Conservation (phyloP, 2,329 filamentous ascomycete species). For the Hypoxylon sp. region DNA sequence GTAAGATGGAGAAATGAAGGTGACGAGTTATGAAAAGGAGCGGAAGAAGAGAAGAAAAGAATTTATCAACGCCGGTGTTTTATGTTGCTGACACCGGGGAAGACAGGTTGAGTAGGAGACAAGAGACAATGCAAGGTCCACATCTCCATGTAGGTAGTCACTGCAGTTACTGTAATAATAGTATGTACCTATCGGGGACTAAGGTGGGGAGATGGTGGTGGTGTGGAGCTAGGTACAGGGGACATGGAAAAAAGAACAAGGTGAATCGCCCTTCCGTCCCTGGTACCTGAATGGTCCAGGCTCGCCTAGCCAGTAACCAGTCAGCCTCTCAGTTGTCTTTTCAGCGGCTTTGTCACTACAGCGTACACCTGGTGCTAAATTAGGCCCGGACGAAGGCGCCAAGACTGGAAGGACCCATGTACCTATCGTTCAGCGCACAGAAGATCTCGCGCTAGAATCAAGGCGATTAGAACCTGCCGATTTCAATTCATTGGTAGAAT, state of each 20-base stretch:
- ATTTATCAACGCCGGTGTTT: constrained; percentile 26
- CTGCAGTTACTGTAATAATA: neutral
- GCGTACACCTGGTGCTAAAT: constrained; percentile 17
- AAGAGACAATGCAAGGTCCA: too few species aligned
- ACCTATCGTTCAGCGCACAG: constrained; percentile 3
- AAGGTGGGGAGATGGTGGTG: constrained; percentile 22
- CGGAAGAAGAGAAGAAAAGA: constrained; percentile 26
- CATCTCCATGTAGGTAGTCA: too few species aligned
- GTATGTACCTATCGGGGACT: constrained; percentile 21
- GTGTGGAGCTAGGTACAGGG: constrained; percentile 14
- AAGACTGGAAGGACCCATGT: constrained; percentile 23
- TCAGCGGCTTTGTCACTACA: constrained; percentile 6
- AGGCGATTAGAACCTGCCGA: constrained; percentile 3
- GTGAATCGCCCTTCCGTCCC: constrained; percentile 8
- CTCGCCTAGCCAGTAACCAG: constrained; percentile 14
- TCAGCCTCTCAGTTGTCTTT: neutral
- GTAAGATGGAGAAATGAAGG: constrained; percentile 22
- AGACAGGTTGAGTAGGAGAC: constrained; percentile 1
- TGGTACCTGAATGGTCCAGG: neutral
- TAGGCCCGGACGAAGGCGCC: constrained; percentile 21
- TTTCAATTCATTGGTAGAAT: neutral
- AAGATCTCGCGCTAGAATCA: constrained; percentile 14
- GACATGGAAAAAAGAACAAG: constrained; percentile 8
- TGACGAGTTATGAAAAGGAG: constrained; percentile 15
- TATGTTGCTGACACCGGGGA: constrained; percentile 21